Percentiles rank a stretch among this genome's conserved stretches.
Evolutionary conservation across 352 stramenopile genomes (phyloP).

Genomic region (Phytophthora melonis): DNA sequence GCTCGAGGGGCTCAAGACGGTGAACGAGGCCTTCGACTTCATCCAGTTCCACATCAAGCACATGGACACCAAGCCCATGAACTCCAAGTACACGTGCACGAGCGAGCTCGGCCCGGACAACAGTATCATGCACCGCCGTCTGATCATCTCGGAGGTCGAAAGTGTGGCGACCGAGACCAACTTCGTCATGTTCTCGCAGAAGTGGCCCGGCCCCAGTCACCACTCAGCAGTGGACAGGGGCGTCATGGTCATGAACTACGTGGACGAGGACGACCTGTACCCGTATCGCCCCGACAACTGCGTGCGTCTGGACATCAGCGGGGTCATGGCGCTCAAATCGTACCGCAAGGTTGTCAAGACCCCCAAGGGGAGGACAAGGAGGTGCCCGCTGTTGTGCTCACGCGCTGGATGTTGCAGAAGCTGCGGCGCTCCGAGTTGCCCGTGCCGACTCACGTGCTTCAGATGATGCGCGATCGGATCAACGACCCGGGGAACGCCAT

Average conservation of each 20-base stretch:
- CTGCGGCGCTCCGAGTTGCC: constrained; percentile 34
- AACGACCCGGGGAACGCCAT: constrained; percentile 44
- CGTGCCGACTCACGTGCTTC: constrained; percentile 34
- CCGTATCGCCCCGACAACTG: constrained; percentile 39
- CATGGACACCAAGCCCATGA: constrained; percentile 39
- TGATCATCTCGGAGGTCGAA: constrained; percentile 46
- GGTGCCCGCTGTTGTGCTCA: constrained; percentile 38
- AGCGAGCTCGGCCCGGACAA: constrained; percentile 38
- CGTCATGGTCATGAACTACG: constrained; percentile 46
- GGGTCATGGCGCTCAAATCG: constrained; percentile 43
- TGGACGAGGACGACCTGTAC: constrained; percentile 50
- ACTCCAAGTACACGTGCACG: constrained; percentile 43
- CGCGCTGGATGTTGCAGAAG: constrained; percentile 40
- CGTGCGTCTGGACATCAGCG: constrained; percentile 45
- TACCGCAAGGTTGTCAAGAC: constrained; percentile 36
- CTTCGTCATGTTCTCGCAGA: constrained; percentile 51
- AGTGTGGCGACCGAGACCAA: constrained; percentile 50
- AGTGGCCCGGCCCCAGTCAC: constrained; percentile 5
- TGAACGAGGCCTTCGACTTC: constrained; percentile 47
- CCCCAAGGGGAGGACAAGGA: constrained; percentile 30
- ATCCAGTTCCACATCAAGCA: constrained; percentile 57
- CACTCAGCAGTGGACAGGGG: constrained; percentile 29
- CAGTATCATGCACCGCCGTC: constrained; percentile 46
- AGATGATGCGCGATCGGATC: constrained; percentile 45
- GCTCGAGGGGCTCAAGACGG: constrained; percentile 37